Evolutionary conservation across 768 basidiomycete genomes (phyloP).

Genomic region (Floccularia luteovirens): DNA sequence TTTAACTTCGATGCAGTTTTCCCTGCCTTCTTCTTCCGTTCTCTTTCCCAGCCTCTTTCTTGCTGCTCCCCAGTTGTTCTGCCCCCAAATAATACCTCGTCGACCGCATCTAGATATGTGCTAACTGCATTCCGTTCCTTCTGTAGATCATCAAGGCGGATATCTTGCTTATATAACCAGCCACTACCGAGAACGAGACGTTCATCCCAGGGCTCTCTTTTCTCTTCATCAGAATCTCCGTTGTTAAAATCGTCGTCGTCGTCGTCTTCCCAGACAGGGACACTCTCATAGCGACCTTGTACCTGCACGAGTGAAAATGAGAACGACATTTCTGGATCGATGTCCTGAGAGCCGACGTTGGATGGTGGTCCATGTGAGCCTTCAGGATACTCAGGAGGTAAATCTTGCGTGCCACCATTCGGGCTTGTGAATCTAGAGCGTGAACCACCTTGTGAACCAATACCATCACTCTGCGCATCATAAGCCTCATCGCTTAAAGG

Average conservation of each 20-base stretch:
- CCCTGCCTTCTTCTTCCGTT: slow-evolving; percentile 36
- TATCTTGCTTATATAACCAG: slow-evolving; percentile 72
- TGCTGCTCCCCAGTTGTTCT: slow-evolving; percentile 37
- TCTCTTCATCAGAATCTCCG: slow-evolving; percentile 44
- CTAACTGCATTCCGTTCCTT: slow-evolving; percentile 52
- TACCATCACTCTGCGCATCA: slow-evolving; percentile 70
- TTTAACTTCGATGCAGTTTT: slow-evolving; percentile 35
- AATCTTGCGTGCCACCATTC: slow-evolving; percentile 17
- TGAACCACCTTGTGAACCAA: slow-evolving; percentile 23
- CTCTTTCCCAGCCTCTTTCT: slow-evolving; percentile 40
- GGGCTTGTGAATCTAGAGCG: slow-evolving; percentile 41
- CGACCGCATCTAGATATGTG: slow-evolving; percentile 70
- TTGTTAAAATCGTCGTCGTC: slow-evolving; percentile 35
- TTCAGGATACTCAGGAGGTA: slow-evolving; percentile 27
- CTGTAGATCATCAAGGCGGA: slow-evolving; percentile 41
- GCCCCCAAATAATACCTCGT: slow-evolving; percentile 69
- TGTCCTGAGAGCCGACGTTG: slow-evolving; percentile 15
- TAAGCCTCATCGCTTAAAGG: slow-evolving; percentile 79
- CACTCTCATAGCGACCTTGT: slow-evolving; percentile 51
- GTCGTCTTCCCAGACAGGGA: slow-evolving; percentile 83
- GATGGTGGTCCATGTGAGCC: slow-evolving; percentile 14
- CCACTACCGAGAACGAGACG: slow-evolving; percentile 73
- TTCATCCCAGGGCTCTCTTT: slow-evolving; percentile 76
- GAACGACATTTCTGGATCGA: slow-evolving; percentile 56
- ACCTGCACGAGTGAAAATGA: slow-evolving; percentile 67